Evolutionary conservation across 495 filamentous ascomycete genomes (phyloP), one percentile per base, ranked within the genome.

Genomic region (Neurospora tetrasperma): DNA sequence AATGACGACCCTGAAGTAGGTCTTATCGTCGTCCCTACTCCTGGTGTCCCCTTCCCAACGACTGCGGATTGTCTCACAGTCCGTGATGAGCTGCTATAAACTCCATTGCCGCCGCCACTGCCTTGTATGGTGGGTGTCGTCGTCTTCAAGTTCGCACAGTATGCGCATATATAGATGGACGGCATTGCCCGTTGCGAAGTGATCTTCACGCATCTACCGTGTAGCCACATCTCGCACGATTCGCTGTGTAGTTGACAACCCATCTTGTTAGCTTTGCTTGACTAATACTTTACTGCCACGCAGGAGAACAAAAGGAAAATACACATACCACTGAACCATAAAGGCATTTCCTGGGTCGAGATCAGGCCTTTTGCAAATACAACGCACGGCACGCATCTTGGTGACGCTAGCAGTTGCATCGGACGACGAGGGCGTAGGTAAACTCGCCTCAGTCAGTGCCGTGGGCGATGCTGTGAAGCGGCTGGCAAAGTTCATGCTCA

Each of bases 181-280:
- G 92, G 92, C 62, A 93, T 84, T 54, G 81, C 84, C 70, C 90
- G 86, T 23, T 85, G 83, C 72, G 90, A 90, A 9, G 54, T 3
- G 35, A 94, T 84, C 20, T 91, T 90, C 42, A 94, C 86, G 78
- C 94, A 97, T 76, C 86, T 86, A 7, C 89, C 91, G 77, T 97
- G 94, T 40, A 94, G 87, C 89, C 90, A 95, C 81, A 94, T 91
- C 46, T 89, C 90, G 81, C 94, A 97, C 5, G 93, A 94, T 83
- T 94, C 91, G 82, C 94, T 94, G 76, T 40, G 5, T 38, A 72
- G 16, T 70, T 66, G 2, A 66, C 11, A 59, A 59, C 10, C 48
- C 27, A 2, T 12, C 9, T 23, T 20, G 54, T 74, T 71, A 75
- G 75, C 16, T 66, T 76, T 71, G 74, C 75, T 41, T 40, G 23